These are phyloP conservation scores for Tuber microsphaerosporum DNA, from an alignment of 495 filamentous ascomycete species.

Conservation along the genomic window DNA sequence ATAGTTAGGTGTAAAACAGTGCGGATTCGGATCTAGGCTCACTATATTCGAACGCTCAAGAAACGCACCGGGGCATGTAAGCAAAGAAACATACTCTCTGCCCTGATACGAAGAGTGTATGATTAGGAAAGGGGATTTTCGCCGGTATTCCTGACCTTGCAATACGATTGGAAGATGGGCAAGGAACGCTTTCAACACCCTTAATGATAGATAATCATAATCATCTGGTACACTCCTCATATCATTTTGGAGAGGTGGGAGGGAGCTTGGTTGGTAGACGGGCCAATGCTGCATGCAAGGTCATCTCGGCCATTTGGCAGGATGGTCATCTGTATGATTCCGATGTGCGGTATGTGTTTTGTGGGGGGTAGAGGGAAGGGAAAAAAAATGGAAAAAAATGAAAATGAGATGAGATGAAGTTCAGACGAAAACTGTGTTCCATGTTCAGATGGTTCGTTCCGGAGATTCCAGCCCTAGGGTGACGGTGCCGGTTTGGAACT, in stretches of 20 bases:
- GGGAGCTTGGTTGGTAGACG: neutral
- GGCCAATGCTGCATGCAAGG: neutral
- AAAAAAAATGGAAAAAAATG: constrained; percentile 6
- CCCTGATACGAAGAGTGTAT: neutral
- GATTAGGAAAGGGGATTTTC: neutral
- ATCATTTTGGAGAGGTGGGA: neutral
- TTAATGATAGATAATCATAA: neutral
- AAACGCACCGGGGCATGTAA: neutral
- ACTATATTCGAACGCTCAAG: neutral
- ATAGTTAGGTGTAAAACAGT: neutral
- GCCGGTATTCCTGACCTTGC: neutral
- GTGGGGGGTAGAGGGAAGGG: neutral
- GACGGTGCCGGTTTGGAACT: neutral
- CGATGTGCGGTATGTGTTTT: neutral
- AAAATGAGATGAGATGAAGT: constrained; percentile 1
- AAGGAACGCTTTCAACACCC: neutral
- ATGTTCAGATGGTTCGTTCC: neutral
- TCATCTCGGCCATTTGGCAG: neutral
- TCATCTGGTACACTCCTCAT: neutral
- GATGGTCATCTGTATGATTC: constrained; percentile 2
- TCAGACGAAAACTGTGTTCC: neutral
- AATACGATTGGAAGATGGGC: neutral
- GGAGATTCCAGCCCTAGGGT: neutral
- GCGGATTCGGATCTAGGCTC: neutral
- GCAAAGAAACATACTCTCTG: neutral